Conservation (phyloP, 768 basidiomycete genomes). For the Kondoa malvinella region DNA sequence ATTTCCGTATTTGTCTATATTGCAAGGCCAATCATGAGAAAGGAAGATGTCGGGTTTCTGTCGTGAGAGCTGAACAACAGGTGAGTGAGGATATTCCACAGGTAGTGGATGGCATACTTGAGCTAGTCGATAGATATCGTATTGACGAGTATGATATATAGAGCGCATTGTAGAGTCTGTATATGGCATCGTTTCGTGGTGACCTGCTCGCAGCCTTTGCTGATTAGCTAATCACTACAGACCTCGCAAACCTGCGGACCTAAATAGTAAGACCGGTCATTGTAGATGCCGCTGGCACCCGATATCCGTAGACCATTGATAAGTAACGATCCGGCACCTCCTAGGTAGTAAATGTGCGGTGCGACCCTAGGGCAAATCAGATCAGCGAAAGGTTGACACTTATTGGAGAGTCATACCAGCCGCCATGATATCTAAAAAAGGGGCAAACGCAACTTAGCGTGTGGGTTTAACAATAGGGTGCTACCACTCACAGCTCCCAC, state of each 20-base stretch:
- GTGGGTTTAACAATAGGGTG: constrained; percentile 10
- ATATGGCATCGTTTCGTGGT: constrained; percentile 70
- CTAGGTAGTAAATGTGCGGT: constrained; percentile 89
- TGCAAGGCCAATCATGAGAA: constrained; percentile 90
- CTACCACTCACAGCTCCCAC: constrained; percentile 64
- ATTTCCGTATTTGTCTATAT: constrained; percentile 68
- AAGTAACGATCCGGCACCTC: constrained; percentile 70
- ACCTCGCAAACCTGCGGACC: constrained; percentile 33
- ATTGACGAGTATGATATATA: constrained; percentile 80
- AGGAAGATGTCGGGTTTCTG: constrained; percentile 51
- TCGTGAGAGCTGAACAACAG: neutral
- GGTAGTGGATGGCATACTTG: constrained; percentile 30
- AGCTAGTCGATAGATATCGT: constrained; percentile 59
- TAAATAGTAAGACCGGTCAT: constrained; percentile 50
- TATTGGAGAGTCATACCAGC: neutral
- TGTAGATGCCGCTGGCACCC: constrained; percentile 85
- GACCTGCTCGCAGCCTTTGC: constrained; percentile 34
- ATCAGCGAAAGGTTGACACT: neutral
- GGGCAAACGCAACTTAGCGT: neutral
- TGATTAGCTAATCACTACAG: neutral
- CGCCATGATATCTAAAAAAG: neutral
- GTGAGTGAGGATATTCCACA: constrained; percentile 3
- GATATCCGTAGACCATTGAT: constrained; percentile 76
- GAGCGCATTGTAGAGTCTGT: constrained; percentile 53
- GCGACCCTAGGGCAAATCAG: constrained; percentile 48